A percentile compares a stretch with the other conserved stretches of the same genome.
phyloP scores from a whole-genome alignment of 345 rosid genomes.

The Rhodamnia rubescens region DNA sequence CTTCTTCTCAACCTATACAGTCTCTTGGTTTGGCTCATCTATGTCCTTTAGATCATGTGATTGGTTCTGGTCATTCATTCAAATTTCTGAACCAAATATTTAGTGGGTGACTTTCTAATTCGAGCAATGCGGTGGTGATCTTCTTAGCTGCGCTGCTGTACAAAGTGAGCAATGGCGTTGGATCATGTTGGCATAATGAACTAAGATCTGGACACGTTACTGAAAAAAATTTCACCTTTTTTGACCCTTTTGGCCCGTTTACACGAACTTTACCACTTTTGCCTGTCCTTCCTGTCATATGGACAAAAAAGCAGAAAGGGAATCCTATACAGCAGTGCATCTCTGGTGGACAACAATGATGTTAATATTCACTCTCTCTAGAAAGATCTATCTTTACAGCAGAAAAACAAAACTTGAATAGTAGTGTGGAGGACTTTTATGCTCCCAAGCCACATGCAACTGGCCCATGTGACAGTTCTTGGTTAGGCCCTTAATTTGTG shows the following conservation, averaged over 20 bases:
- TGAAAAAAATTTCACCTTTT: neutral
- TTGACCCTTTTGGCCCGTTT: neutral
- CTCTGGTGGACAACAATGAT: neutral
- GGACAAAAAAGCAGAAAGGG: neutral
- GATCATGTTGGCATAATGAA: neutral
- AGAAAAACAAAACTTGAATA: neutral
- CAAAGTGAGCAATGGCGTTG: neutral
- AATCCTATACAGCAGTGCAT: neutral
- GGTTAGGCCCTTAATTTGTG: neutral
- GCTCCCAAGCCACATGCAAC: neutral
- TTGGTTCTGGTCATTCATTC: neutral
- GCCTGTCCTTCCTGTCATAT: neutral
- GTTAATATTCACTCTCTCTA: neutral
- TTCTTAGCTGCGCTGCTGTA: neutral
- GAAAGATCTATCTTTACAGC: neutral
- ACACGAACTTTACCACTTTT: neutral
- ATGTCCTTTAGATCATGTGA: neutral
- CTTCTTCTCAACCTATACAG: neutral
- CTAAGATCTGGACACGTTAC: neutral
- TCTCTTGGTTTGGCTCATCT: neutral
- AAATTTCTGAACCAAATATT: neutral
- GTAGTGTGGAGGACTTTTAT: neutral
- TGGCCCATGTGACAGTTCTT: neutral
- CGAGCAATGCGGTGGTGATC: neutral
- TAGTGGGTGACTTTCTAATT: neutral